Evolutionary conservation across 371 early-diverging fungal species (phyloP).

Genomic region (Apophysomyces ossiformis): DNA sequence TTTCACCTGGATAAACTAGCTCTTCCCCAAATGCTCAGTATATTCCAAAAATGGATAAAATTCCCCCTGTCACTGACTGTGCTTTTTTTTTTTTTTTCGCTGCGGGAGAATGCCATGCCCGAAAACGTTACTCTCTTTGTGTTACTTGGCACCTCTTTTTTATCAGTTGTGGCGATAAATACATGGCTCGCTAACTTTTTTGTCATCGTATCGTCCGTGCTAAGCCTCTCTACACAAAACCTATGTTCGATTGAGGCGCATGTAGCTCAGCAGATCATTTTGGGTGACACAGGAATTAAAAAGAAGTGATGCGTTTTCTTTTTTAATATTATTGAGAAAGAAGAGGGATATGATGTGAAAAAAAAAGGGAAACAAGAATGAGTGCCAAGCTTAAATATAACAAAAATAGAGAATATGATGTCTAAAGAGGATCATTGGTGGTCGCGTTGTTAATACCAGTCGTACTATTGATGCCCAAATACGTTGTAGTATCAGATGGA

Average conservation of each 20-base stretch:
- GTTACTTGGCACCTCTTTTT: conserved; percentile 6
- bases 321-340: conserved; percentile 19
- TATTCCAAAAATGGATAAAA: conserved; percentile 6
- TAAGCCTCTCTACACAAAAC: neutral
- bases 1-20: conserved; percentile 4
- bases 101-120: too few relatives aligned
- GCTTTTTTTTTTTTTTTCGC: neutral
- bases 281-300: neutral
- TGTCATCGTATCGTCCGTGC: neutral
- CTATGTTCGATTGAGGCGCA: conserved; percentile 1
- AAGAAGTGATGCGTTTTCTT: neutral
- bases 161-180: neutral
- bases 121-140: neutral
- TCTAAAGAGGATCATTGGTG: neutral
- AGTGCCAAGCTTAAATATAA: too few relatives aligned
- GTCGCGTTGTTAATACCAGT: neutral
- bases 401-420: conserved; percentile 3
- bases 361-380: conserved; percentile 10
- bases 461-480: conserved; percentile 1
- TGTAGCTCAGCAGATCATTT: conserved; percentile 10
- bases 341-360: neutral
- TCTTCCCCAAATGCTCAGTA: neutral
- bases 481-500: neutral
- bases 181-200: neutral
- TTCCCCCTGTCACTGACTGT: neutral